A percentile compares a stretch with the other conserved stretches of the same genome.
phyloP scores from a whole-genome alignment of 106 monocot genomes.

The Ottelia alismoides region DNA sequence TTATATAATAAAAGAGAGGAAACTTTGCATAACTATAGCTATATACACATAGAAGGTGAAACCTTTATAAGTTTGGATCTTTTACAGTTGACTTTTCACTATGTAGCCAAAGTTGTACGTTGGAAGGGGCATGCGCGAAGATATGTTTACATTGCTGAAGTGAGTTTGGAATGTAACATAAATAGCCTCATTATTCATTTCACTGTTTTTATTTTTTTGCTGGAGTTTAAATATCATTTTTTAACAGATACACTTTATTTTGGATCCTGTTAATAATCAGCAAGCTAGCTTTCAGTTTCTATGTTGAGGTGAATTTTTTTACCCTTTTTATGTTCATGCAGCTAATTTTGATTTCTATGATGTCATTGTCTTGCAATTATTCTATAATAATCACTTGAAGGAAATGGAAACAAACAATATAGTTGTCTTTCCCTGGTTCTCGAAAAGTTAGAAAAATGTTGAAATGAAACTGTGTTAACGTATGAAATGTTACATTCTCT shows the following conservation, averaged over 20 bases:
- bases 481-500: background rate
- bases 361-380: background rate
- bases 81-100: background rate
- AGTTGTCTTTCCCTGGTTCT: background rate
- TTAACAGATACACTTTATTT: slow-evolving; percentile 84
- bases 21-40: background rate
- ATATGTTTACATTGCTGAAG: slow-evolving; percentile 74
- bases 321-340: background rate
- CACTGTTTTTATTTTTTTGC: background rate
- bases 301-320: slow-evolving; percentile 68
- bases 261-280: slow-evolving; percentile 88
- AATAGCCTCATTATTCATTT: background rate
- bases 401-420: no score
- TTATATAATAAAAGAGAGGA: no score
- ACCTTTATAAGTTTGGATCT: background rate
- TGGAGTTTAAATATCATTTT: background rate
- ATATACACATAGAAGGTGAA: background rate
- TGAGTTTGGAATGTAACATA: slow-evolving; percentile 14
- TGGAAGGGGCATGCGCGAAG: slow-evolving; percentile 97
- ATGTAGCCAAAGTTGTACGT: slow-evolving; percentile 82
- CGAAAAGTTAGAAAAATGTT: background rate
- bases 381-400: background rate
- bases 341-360: background rate
- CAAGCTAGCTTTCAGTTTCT: slow-evolving; percentile 95
- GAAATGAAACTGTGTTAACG: background rate